Base-by-base conservation (phyloP, 2,329 filamentous ascomycete species). In the Epichloe scottii region DNA sequence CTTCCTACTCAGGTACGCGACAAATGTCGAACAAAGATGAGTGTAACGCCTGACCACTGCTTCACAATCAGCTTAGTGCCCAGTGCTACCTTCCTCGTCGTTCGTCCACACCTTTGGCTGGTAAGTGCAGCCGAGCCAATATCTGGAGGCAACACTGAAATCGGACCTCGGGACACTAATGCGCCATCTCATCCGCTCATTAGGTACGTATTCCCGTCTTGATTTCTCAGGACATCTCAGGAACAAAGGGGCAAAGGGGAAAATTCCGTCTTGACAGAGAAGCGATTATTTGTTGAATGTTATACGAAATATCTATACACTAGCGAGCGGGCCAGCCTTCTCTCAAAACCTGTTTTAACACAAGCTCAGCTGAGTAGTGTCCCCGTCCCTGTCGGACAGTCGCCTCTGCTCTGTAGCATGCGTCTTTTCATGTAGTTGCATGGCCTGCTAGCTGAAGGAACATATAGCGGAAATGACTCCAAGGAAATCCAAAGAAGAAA, bases 291-390 rank as follows among this genome's bases (percentile, higher is more conserved):
- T 57, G 59, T 47, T 44, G 14, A 64, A 58, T 58, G 37, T 57
- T 60, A 51, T 46, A 54, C 57, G 58, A 60, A 59, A 58, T 62
- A 63, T 65, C 62, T 67, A 65, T 65, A 66, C 63, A 67, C 59
- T 59, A 60, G 62, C 57, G 55, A 59, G 58, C 56, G 57, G 60
- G 53, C 60, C 57, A 62, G 58, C 60, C 58, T 62, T 57, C 56
- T 57, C 56, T 60, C 55, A 57, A 55, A 37, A 48, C 11, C 47
- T 23, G 44, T 46, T 46, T 34, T 12, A 41, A 43, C 23, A 34
- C 34, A 44, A 34, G 41, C 45, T 38, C 50, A 33, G 40, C n/a
- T 10, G 12, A 23, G 48, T n/a, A 12, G 40, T 8, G 43, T 45
- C 12, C 14, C 41, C 38, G 34, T 48, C 34, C 23, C 35, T 34